Percentiles rank a stretch among this genome's conserved stretches.
Conservation (phyloP, 345 rosid genomes). For the Syzygium oleosum region DNA sequence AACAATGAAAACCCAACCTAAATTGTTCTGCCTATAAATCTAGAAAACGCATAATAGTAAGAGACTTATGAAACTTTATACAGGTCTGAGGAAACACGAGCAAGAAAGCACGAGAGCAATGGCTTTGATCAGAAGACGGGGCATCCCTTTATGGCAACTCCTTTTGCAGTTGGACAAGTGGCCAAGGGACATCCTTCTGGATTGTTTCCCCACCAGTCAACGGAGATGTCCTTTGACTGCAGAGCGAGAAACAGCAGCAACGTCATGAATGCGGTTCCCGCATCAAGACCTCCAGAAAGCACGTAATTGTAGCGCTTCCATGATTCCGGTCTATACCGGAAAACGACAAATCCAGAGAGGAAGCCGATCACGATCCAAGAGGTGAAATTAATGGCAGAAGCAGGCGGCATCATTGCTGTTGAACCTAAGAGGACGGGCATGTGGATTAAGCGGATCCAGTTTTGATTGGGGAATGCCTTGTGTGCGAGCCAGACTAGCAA, state of each 20-base stretch:
- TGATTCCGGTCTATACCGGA: conserved; percentile 30
- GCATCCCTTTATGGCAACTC: conserved; percentile 40
- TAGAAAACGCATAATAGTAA: not conserved
- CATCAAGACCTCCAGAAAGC: conserved; percentile 66
- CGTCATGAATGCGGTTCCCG: conserved; percentile 68
- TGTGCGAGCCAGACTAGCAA: conserved; percentile 56
- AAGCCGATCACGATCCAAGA: conserved; percentile 59
- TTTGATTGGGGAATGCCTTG: conserved; percentile 42
- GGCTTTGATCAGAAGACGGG: conserved; percentile 22
- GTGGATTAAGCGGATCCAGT: conserved; percentile 55
- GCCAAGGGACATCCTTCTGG: conserved; percentile 57
- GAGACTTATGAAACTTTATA: not conserved
- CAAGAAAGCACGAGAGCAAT: not conserved
- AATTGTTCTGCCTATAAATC: not conserved
- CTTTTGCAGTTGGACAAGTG: conserved; percentile 65
- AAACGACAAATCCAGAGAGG: conserved; percentile 45
- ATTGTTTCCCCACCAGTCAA: conserved; percentile 73
- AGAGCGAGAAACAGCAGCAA: conserved; percentile 43
- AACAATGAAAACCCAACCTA: not conserved
- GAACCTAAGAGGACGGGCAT: conserved; percentile 67
- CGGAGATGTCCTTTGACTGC: conserved; percentile 21
- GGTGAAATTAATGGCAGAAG: conserved; percentile 58
- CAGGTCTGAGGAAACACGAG: not conserved
- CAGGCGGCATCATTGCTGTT: conserved; percentile 71
- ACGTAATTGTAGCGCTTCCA: conserved; percentile 72